Evolutionary conservation across 1,284 basidiomycete genomes (phyloP), one percentile per base, ranked within the genome.

Genomic region (Ceratobasidium sp.): DNA sequence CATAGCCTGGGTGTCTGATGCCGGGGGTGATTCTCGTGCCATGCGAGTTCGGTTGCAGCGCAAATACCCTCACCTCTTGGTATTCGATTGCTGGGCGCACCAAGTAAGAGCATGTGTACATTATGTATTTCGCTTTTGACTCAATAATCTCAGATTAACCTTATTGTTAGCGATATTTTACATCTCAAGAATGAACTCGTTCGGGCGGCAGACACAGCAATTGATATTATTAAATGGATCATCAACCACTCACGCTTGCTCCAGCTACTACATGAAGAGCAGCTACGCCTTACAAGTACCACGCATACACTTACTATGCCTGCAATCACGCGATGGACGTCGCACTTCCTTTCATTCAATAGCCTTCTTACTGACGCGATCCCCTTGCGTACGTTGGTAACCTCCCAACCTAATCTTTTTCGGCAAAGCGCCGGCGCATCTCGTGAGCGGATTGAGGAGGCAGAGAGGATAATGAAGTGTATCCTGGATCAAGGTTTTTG

Each of bases 151-250:
- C n/a, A 58, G 55, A 58, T 58, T 28, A 10, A 58, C 9, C 55
- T 58, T 10, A 28, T 58, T 58, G 9, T 58, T 9, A n/a, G 12
- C 55, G 55, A 58, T n/a, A n/a, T 58, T n/a, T n/a, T 58, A 9
- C 13, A 58, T 10, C 55, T 46, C 18, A 0, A 58, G 51, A 10
- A 77, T 84, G 39, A 39, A 2, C 58, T 26, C 10, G 33, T 26
- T 33, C 5, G 15, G 51, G 4, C 3, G 18, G 5, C 15, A 60
- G 23, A 26, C 58, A 12, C 26, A 28, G 26, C 12, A 10, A 15
- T n/a, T n/a, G n/a, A n/a, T n/a, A 79, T 86, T 12, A 85, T 86
- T 42, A 82, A 82, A 23, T 87, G 86, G 86, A 84, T 86, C 23
- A 78, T 80, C n/a, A 82, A 82, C 77, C 84, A 86, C 79, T 83